A percentile compares a stretch with the other conserved stretches of the same genome.
Conservation (phyloP, 805 yeast species). For the Ogataea ganodermae region DNA sequence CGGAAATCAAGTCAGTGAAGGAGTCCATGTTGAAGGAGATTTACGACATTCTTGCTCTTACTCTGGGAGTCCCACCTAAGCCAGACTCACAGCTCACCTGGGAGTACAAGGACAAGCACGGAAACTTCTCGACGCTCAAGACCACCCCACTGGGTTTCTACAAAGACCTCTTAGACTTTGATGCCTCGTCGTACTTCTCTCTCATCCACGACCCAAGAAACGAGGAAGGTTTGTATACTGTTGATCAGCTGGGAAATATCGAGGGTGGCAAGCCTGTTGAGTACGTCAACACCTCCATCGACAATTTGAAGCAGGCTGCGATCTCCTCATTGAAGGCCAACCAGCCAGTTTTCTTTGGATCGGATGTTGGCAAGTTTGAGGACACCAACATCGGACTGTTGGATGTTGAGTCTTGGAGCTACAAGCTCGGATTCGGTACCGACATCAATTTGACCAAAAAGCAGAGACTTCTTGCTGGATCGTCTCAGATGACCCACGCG, state of each 20-base stretch:
- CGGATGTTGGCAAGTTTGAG: constrained; percentile 79
- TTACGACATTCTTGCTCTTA: constrained; percentile 64
- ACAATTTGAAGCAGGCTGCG: constrained; percentile 60
- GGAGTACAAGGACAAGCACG: constrained; percentile 77
- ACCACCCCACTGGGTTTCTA: constrained; percentile 72
- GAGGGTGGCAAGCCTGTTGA: constrained; percentile 71
- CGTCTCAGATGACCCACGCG: constrained; percentile 85
- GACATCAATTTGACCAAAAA: constrained; percentile 37
- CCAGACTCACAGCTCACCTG: constrained; percentile 66
- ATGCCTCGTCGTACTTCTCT: constrained; percentile 59
- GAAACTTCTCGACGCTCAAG: constrained; percentile 50
- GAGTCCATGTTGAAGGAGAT: constrained; percentile 56
- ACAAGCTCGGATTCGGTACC: constrained; percentile 54
- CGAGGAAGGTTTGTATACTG: constrained; percentile 64
- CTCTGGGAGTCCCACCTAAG: constrained; percentile 79
- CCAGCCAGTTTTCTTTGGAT: constrained; percentile 85
- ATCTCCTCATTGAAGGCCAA: constrained; percentile 69
- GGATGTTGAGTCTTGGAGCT: constrained; percentile 72
- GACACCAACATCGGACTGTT: constrained; percentile 65
- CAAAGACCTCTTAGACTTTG: constrained; percentile 51
- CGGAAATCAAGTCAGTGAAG: constrained; percentile 28
- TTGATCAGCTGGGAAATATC: constrained; percentile 77
- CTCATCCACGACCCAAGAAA: constrained; percentile 86
- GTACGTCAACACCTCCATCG: constrained; percentile 70
- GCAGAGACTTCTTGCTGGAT: constrained; percentile 37